These are phyloP conservation scores for Danielia reshetovae DNA, from an alignment of 805 yeast genomes.

Conservation along the genomic window DNA sequence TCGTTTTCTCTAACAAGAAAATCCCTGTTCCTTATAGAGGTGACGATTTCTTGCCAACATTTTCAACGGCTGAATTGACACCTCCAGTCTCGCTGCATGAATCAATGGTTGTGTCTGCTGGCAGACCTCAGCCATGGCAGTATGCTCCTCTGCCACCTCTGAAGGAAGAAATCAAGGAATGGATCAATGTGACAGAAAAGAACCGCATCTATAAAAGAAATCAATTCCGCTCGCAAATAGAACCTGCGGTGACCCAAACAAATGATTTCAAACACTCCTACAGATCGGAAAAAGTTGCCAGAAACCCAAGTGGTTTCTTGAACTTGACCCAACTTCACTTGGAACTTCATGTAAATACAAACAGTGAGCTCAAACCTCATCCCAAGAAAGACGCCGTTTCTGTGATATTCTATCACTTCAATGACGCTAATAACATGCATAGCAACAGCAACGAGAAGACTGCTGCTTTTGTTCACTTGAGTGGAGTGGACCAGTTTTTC, in stretches of 20 bases:
- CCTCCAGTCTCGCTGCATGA: too few species aligned
- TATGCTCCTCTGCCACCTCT: constrained; percentile 50
- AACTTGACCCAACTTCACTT: constrained; percentile 55
- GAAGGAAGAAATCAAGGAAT: constrained; percentile 29
- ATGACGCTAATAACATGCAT: constrained; percentile 30
- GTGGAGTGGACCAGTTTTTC: constrained; percentile 2
- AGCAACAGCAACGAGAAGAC: constrained; percentile 5
- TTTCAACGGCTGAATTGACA: neutral
- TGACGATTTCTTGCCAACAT: constrained; percentile 18
- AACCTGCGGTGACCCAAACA: constrained; percentile 40
- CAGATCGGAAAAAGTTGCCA: constrained; percentile 25
- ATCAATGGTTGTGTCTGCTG: neutral
- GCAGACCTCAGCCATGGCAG: constrained; percentile 33
- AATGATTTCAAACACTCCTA: constrained; percentile 38
- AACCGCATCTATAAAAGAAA: constrained; percentile 10
- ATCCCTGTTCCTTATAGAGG: constrained; percentile 39
- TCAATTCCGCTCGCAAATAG: constrained; percentile 48
- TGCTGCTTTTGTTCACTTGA: constrained; percentile 5
- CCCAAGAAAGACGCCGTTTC: constrained; percentile 57
- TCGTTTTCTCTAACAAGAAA: constrained; percentile 64
- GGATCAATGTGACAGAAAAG: constrained; percentile 23
- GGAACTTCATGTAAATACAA: constrained; percentile 64
- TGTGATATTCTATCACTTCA: constrained; percentile 62
- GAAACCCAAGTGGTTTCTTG: constrained; percentile 38
- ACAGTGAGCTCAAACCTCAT: constrained; percentile 52